These are phyloP conservation scores for Solanum chmielewskii DNA, from an alignment of 257 asterid genomes.

Conservation along the genomic window DNA sequence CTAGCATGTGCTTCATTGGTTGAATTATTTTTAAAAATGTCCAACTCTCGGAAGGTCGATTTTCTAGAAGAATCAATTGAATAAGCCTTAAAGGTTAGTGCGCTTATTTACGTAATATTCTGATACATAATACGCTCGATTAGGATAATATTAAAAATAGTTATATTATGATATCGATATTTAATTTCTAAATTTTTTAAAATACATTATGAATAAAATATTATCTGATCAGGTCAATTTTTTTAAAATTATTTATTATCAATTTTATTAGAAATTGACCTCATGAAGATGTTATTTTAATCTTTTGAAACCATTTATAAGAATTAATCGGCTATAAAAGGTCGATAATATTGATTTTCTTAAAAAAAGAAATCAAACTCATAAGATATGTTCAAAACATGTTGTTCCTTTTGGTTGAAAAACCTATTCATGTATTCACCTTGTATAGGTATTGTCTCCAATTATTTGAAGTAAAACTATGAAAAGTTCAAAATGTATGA, in stretches of 20 bases:
- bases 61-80: background rate
- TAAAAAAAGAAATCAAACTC: too few species aligned
- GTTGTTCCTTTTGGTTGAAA: too few species aligned
- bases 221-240: background rate
- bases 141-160: background rate
- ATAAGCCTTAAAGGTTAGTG: too few species aligned
- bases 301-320: background rate
- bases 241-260: too few species aligned
- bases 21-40: background rate
- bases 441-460: background rate
- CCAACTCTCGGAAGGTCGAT: background rate
- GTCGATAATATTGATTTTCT: background rate
- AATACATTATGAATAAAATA: too few species aligned
- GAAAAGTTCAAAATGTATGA: background rate
- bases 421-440: background rate
- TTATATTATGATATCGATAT: too few species aligned
- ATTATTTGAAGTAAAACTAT: background rate
- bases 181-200: too few species aligned
- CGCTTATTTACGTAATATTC: fast-evolving
- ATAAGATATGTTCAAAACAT: background rate
- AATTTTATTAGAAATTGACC: too few species aligned
- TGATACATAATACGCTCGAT: background rate
- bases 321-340: background rate
- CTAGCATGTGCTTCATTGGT: too few species aligned
- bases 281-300: too few species aligned